These are phyloP conservation scores for Apophysomyces elegans DNA, from an alignment of 371 early-diverging fungal genomes.

Conservation along the genomic window DNA sequence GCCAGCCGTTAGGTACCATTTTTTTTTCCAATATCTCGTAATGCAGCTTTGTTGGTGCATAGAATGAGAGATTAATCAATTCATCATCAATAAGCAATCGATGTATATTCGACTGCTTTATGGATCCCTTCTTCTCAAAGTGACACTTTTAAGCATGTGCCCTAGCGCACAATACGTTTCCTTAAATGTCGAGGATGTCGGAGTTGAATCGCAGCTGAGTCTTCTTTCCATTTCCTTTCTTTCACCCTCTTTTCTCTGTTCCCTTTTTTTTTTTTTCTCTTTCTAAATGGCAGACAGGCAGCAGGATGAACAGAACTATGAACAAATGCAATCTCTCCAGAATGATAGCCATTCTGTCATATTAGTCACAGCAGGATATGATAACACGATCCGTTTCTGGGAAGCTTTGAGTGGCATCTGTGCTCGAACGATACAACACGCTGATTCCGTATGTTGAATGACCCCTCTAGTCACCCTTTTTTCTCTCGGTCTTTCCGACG, in stretches of 20 bases:
- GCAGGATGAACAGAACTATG: slow-evolving; percentile 43
- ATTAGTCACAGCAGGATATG: slow-evolving; percentile 94
- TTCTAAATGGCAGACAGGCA: background rate
- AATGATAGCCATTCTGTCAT: slow-evolving; percentile 82
- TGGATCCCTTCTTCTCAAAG: too few species aligned
- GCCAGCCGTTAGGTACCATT: too few species aligned
- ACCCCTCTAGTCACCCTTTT: too few species aligned
- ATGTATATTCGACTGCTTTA: too few species aligned
- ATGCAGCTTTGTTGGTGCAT: too few species aligned
- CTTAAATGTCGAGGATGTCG: too few species aligned
- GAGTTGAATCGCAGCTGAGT: background rate
- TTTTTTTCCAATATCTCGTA: too few species aligned
- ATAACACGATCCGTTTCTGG: slow-evolving; percentile 98
- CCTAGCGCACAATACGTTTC: too few species aligned
- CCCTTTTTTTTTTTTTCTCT: background rate
- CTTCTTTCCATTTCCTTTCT: background rate
- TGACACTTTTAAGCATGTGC: too few species aligned
- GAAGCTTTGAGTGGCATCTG: slow-evolving; percentile 95
- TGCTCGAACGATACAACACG: slow-evolving; percentile 91
- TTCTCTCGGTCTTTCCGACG: too few species aligned
- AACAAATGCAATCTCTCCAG: slow-evolving; percentile 47
- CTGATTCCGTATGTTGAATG: slow-evolving; percentile 73
- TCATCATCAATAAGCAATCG: too few species aligned
- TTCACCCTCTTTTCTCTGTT: background rate
- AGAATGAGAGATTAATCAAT: too few species aligned